Conservation (phyloP, 352 stramenopile genomes). For the Pythium aristosporum region DNA sequence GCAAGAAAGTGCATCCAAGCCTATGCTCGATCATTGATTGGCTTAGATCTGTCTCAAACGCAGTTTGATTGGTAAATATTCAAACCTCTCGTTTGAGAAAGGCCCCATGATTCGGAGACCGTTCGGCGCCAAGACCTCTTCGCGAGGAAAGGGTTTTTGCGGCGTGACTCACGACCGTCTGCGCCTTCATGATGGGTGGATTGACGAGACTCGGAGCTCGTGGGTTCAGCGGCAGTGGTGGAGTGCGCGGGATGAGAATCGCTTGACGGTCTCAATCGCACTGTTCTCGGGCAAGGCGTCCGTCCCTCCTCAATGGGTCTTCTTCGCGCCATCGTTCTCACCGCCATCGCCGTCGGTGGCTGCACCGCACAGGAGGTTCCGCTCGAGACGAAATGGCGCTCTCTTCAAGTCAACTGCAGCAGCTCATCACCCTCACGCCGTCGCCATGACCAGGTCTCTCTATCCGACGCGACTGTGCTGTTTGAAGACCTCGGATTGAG, state of each 20-base stretch:
- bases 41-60: neutral
- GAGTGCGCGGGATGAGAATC: neutral
- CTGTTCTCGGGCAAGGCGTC: neutral
- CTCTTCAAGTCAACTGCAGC: slow-evolving; percentile 3
- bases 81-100: too few relatives aligned
- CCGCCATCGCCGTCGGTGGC: neutral
- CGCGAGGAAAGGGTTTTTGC: neutral
- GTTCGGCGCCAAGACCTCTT: neutral
- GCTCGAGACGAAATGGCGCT: slow-evolving; percentile 1
- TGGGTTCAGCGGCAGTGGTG: neutral
- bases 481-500: slow-evolving; percentile 16
- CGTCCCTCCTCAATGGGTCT: neutral
- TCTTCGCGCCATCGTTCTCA: neutral
- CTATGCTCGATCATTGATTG: neutral
- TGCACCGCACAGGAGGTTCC: neutral
- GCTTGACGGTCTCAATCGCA: too few relatives aligned
- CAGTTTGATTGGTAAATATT: neutral
- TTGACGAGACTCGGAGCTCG: slow-evolving; percentile 1
- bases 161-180: too few relatives aligned
- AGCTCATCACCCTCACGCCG: too few relatives aligned
- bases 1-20: slow-evolving; percentile 8
- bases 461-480: neutral
- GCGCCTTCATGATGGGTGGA: slow-evolving; percentile 6
- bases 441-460: neutral
- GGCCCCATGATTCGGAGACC: neutral